Evolutionary conservation across 371 early-diverging fungal genomes (phyloP).

Genomic region (Mycotypha africana): DNA sequence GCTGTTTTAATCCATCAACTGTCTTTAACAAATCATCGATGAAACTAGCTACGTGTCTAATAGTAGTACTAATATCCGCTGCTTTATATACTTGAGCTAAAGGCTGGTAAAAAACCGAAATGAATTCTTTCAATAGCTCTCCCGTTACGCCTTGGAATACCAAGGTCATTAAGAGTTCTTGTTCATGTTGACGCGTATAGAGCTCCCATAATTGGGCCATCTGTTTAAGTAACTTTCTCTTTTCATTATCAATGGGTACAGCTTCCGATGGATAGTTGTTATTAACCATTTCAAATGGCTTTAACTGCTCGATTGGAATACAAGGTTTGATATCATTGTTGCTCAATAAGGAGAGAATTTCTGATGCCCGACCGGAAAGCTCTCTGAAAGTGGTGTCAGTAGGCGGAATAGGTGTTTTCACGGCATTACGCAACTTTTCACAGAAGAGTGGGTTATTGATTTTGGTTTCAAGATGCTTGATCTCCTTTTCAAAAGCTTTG

Average conservation of each 20-base stretch:
- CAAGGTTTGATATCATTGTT: slow-evolving; percentile 10
- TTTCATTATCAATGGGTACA: neutral
- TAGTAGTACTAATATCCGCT: slow-evolving; percentile 58
- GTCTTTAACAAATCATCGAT: slow-evolving; percentile 53
- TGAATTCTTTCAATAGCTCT: slow-evolving; percentile 54
- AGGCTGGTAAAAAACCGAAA: slow-evolving; percentile 62
- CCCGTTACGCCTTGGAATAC: slow-evolving; percentile 62
- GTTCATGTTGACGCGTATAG: slow-evolving; percentile 48
- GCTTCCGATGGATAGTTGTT: neutral
- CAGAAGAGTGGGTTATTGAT: slow-evolving; percentile 42
- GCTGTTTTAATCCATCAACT: slow-evolving; percentile 25
- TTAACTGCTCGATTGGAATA: slow-evolving; percentile 1
- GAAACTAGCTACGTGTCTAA: slow-evolving; percentile 52
- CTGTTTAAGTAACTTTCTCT: slow-evolving; percentile 18
- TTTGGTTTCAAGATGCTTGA: slow-evolving; percentile 34
- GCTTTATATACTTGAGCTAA: slow-evolving; percentile 62
- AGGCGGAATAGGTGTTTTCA: slow-evolving; percentile 41
- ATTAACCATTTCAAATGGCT: too few relatives aligned
- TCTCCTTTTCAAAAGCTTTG: slow-evolving; percentile 44
- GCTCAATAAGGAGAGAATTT: slow-evolving; percentile 6
- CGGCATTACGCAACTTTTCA: slow-evolving; percentile 49
- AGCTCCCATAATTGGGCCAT: slow-evolving; percentile 44
- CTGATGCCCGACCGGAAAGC: too few relatives aligned
- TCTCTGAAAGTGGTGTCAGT: too few relatives aligned
- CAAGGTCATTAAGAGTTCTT: slow-evolving; percentile 48